phyloP scores from a whole-genome alignment of 2,329 filamentous ascomycete species.

The Dactylella cylindrospora region DNA sequence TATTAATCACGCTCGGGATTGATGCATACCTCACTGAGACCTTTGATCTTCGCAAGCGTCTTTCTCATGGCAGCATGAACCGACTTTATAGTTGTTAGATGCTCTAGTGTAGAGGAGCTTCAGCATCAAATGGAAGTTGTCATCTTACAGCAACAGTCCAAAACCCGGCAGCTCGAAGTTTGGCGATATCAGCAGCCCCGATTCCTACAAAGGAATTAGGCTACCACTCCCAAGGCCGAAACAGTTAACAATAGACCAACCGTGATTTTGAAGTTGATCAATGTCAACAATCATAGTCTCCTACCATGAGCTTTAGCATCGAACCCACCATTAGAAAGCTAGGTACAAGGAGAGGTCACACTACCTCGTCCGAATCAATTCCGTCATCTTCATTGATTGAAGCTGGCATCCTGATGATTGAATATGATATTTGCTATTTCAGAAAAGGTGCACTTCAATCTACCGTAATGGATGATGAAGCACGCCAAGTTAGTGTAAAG shows the following conservation, averaged over 20 bases:
- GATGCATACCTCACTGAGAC: slow-evolving; percentile 49
- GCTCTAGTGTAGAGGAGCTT: background rate
- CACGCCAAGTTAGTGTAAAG: no score
- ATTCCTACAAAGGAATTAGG: slow-evolving; percentile 55
- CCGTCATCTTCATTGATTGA: slow-evolving; percentile 22
- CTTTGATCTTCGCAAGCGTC: slow-evolving; percentile 66
- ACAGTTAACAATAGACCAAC: slow-evolving; percentile 51
- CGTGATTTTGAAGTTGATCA: slow-evolving; percentile 67
- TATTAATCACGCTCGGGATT: background rate
- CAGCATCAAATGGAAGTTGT: background rate
- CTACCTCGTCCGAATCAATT: slow-evolving; percentile 42
- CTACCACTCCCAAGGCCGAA: background rate
- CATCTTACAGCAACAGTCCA: slow-evolving; percentile 64
- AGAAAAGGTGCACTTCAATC: no score
- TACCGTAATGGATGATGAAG: no score
- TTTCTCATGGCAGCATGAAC: slow-evolving; percentile 63
- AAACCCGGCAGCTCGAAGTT: slow-evolving; percentile 65
- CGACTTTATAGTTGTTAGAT: slow-evolving; percentile 53
- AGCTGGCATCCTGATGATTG: slow-evolving; percentile 20
- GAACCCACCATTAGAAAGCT: background rate
- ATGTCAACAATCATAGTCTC: slow-evolving; percentile 66
- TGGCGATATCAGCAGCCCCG: slow-evolving; percentile 65
- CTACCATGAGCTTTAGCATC: slow-evolving; percentile 46
- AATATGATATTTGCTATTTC: no score
- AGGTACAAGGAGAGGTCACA: background rate